Evolutionary conservation across 139 green algal genomes (phyloP), one percentile per base, ranked within the genome.

Genomic region (Tetradesmus obliquus): DNA sequence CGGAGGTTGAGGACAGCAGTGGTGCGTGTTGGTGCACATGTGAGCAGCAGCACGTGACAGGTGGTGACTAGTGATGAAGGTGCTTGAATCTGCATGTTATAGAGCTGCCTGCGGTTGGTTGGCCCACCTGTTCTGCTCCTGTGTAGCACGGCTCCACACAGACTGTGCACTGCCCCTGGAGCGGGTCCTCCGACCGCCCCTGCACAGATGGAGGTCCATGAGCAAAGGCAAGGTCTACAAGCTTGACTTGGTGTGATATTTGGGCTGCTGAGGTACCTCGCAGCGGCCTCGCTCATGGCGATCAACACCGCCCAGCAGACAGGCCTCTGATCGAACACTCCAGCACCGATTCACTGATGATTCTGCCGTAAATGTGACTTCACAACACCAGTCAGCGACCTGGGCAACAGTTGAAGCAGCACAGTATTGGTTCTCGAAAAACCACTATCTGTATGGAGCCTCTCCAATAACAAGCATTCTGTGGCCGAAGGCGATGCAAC

Each of bases 111-210:
- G 8, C 20, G 3, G 22, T 53, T 53, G 54, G 13, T 53, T 17
- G 13, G 17, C 72, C 20, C 87, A 91, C 87, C 87, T 84, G 54
- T 62, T 91, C 4, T 91, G 71, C 72, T 91, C 87, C 72, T 91
- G 87, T 6, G 71, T 84, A n/a, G 51, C 62, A 7, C 87, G 58
- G 72, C 62, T 74, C 22, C 58, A 91, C 9, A 62, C 79, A 62
- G 55, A 82, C 51, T 91, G 71, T 82, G 86, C 45, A 69, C 53
- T 82, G n/a, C 71, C n/a, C 15, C 87, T 24, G 20, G 54, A 84
- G 55, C 87, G 45, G 17, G 24, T 54, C 8, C 87, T 76, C 20
- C 87, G 55, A 1, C 53, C 17, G 3, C 76, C 76, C 74, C 87
- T 85, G 74, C 74, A 74, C 10, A n/a, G 55, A 3, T 6, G 8